Evolutionary conservation across 257 asterid genomes (phyloP), one percentile per base, ranked within the genome.

Genomic region (Fraxinus cuspidata): DNA sequence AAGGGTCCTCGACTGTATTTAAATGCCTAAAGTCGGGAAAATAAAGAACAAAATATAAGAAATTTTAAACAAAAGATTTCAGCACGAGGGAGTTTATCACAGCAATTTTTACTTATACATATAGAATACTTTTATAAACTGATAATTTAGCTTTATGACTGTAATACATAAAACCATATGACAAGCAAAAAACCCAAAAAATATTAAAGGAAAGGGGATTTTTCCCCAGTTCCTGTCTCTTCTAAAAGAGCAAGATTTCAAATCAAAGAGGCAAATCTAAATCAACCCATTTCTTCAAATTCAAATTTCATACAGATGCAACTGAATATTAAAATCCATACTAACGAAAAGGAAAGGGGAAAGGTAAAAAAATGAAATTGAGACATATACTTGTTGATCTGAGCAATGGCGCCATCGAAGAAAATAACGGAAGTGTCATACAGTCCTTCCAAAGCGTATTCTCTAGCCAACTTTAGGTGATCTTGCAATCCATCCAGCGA

Each of bases 341-440:
- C 27, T 16, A 34, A 73, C 32, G 44, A 35, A 74, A 29, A 76
- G 73, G 25, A 70, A 72, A 56, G n/a, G 56, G 65, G 40, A 71
- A 44, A 21, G 32, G 63, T n/a, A 53, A 75, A 72, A 47, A 56
- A 34, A 38, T 53, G 70, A 56, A 37, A 49, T 19, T 68, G 53
- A 44, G 74, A 65, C 10, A 44, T 3, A 32, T 91, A 94, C 99
- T 91, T 92, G 90, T 92, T 92, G 92, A 94, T 94, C 92, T 92
- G 99, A 77, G 97, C 96, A 84, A 92, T 89, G 76, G 97, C 94
- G 67, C 97, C 99, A 78, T 94, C 99, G 88, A 94, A 94, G 94
- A 94, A 94, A 87, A 94, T 92, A 32, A 94, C 72, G 23, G 97
- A 86, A 69, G 97, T 91, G 71, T 92, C 99, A 64, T 92, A 94